Percentiles rank a stretch among this genome's conserved stretches.
These are phyloP conservation scores for baker's yeast (Saccharomyces cerevisiae) DNA, from an alignment of 805 yeast genomes.

Conservation along the genomic window DNA sequence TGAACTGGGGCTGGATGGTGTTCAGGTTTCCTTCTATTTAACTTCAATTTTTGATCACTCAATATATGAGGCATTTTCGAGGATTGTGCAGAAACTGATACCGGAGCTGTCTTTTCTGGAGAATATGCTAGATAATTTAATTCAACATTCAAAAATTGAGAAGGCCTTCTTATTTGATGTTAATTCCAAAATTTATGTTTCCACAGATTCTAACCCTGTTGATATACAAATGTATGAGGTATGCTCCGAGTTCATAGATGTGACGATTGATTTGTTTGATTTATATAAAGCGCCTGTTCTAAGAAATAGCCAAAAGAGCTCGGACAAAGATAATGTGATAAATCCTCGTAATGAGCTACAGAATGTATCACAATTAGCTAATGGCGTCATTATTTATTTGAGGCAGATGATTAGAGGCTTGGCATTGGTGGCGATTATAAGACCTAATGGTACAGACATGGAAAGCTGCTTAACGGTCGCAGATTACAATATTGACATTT, in stretches of 20 bases:
- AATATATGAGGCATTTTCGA: constrained; percentile 88
- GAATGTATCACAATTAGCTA: constrained; percentile 68
- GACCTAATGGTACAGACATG: constrained; percentile 49
- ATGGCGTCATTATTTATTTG: constrained; percentile 76
- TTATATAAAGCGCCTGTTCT: constrained; percentile 37
- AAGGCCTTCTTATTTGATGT: constrained; percentile 90
- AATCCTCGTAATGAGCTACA: constrained; percentile 34
- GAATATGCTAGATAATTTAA: constrained; percentile 77
- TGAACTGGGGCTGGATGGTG: constrained; percentile 85
- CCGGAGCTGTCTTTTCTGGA: constrained; percentile 85
- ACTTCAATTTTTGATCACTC: constrained; percentile 95
- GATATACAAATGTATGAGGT: constrained; percentile 94
- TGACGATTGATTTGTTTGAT: constrained; percentile 79
- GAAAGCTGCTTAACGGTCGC: constrained; percentile 54
- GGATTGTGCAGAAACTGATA: constrained; percentile 85
- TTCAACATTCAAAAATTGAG: constrained; percentile 83
- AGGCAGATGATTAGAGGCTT: constrained; percentile 89
- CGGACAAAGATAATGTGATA: neutral
- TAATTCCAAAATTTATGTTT: constrained; percentile 86
- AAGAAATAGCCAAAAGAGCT: constrained; percentile 4
- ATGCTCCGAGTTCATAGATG: constrained; percentile 94
- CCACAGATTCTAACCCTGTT: constrained; percentile 92
- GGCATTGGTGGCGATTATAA: constrained; percentile 79
- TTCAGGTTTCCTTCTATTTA: constrained; percentile 80
- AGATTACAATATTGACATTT: constrained; percentile 80